Percentiles rank a stretch among this genome's conserved stretches.
phyloP scores from a whole-genome alignment of 805 yeast species.

The Wickerhamomyces chambardii region DNA sequence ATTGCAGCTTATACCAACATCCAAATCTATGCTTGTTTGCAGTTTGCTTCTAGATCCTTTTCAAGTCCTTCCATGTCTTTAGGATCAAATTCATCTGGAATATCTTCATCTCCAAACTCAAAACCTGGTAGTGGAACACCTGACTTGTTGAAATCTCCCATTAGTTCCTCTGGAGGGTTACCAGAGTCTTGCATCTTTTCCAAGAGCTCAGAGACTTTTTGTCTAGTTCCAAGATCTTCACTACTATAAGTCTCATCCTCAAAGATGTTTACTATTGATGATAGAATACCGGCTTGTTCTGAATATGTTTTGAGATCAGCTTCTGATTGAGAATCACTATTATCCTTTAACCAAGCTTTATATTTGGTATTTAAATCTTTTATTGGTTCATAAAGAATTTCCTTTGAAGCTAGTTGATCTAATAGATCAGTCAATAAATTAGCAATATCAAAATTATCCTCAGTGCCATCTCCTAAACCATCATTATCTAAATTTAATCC shows the following conservation, averaged over 20 bases:
- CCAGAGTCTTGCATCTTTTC: constrained; percentile 70
- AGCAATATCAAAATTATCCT: constrained; percentile 48
- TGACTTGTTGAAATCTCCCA: constrained; percentile 44
- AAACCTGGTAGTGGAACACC: constrained; percentile 23
- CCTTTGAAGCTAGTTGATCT: constrained; percentile 76
- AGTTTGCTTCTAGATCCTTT: constrained; percentile 43
- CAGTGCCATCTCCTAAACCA: constrained; percentile 25
- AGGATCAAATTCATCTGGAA: constrained; percentile 43
- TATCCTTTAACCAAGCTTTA: constrained; percentile 57
- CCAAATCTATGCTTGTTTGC: constrained; percentile 28
- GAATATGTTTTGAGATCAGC: constrained; percentile 46
- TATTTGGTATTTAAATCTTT: constrained; percentile 70
- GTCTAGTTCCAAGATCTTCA: constrained; percentile 28
- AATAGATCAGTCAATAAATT: constrained; percentile 64
- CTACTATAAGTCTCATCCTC: constrained; percentile 60
- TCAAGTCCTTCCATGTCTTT: constrained; percentile 6
- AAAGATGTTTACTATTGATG: constrained; percentile 52
- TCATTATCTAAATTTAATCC: constrained; percentile 43
- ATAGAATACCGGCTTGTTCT: constrained; percentile 53
- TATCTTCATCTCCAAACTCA: constrained; percentile 40
- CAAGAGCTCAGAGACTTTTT: constrained; percentile 45
- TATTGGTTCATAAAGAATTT: constrained; percentile 80
- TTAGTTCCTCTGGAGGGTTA: constrained; percentile 71
- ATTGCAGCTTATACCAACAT: no score
- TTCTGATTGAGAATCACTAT: constrained; percentile 27